phyloP scores from a whole-genome alignment of 2,329 filamentous ascomycete genomes.

The Catunica adiposa region DNA sequence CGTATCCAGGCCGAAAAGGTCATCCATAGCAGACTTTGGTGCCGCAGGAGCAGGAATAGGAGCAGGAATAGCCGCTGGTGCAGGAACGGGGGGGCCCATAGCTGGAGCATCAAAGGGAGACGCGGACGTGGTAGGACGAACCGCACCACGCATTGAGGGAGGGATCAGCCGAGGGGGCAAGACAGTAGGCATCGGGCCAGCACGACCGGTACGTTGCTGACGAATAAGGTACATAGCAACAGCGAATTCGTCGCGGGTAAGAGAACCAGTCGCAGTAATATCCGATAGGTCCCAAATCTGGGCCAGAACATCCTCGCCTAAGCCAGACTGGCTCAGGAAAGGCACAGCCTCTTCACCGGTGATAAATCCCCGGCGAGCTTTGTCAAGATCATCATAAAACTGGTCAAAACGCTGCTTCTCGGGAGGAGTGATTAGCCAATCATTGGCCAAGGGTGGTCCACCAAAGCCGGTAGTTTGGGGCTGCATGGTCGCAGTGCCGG shows the following conservation, averaged over 20 bases:
- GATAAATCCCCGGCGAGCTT: conserved; percentile 62
- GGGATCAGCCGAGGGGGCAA: conserved; percentile 71
- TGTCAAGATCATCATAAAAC: conserved; percentile 73
- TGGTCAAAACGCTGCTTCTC: conserved; percentile 82
- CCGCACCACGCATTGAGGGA: conserved; percentile 59
- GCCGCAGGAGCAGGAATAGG: conserved; percentile 25
- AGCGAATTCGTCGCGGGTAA: conserved; percentile 82
- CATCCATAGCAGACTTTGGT: conserved; percentile 73
- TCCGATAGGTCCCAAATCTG: conserved; percentile 97
- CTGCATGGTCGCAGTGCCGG: conserved; percentile 24
- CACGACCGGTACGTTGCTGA: conserved; percentile 62
- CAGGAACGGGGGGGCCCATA: conserved; percentile 23
- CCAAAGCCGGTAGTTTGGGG: conserved; percentile 21
- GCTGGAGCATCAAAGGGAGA: conserved; percentile 37
- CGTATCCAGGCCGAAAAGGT: conserved; percentile 75
- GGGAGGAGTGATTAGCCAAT: conserved; percentile 68
- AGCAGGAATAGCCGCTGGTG: conserved; percentile 20
- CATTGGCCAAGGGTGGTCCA: conserved; percentile 26
- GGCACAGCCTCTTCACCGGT: conserved; percentile 86
- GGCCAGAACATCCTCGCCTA: conserved; percentile 76
- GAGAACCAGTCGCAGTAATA: conserved; percentile 72
- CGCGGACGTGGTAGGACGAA: conserved; percentile 28
- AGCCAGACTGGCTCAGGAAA: conserved; percentile 83
- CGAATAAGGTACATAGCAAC: conserved; percentile 96
- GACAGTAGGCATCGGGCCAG: conserved; percentile 50